Evolutionary conservation across 2,329 filamentous ascomycete genomes (phyloP).

Genomic region (Stagonosporopsis cucurbitacearum): DNA sequence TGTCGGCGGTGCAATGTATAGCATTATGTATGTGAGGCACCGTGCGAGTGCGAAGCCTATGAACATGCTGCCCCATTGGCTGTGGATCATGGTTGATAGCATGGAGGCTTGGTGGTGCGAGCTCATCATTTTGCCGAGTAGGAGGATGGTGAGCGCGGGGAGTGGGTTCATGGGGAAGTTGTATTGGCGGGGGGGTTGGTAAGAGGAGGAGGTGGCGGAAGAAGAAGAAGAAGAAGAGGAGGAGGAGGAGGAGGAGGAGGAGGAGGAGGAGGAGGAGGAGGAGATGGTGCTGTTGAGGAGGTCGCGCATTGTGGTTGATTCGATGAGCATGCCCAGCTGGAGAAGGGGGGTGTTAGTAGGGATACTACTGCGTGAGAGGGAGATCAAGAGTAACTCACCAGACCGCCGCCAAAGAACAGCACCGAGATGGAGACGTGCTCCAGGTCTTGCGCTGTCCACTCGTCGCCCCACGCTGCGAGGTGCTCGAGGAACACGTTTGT

Average conservation of each 20-base stretch:
- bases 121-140: constrained; percentile 94
- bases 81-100: constrained; percentile 90
- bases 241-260: constrained; percentile 50
- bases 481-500: constrained; percentile 95
- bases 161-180: constrained; percentile 84
- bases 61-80: constrained; percentile 89
- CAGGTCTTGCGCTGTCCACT: constrained; percentile 79
- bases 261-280: constrained; percentile 52
- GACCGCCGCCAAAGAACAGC: constrained; percentile 89
- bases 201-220: constrained; percentile 52
- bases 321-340: constrained; percentile 79
- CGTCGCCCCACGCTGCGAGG: constrained; percentile 72
- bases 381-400: constrained; percentile 63
- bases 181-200: constrained; percentile 70
- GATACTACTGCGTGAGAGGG: constrained; percentile 6
- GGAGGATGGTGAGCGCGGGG: constrained; percentile 82
- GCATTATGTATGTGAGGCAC: constrained; percentile 76
- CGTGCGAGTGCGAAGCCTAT: constrained; percentile 81
- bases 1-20: constrained; percentile 80
- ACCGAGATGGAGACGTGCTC: constrained; percentile 93
- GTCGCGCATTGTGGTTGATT: constrained; percentile 70
- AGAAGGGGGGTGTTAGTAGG: constrained; percentile 33
- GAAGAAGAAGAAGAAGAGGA: too few relatives aligned
- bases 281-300: constrained; percentile 64
- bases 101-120: constrained; percentile 85